A percentile compares a stretch with the other conserved stretches of the same genome.
These are phyloP conservation scores for Eucommia ulmoides DNA, from an alignment of 257 asterid species.

Conservation along the genomic window DNA sequence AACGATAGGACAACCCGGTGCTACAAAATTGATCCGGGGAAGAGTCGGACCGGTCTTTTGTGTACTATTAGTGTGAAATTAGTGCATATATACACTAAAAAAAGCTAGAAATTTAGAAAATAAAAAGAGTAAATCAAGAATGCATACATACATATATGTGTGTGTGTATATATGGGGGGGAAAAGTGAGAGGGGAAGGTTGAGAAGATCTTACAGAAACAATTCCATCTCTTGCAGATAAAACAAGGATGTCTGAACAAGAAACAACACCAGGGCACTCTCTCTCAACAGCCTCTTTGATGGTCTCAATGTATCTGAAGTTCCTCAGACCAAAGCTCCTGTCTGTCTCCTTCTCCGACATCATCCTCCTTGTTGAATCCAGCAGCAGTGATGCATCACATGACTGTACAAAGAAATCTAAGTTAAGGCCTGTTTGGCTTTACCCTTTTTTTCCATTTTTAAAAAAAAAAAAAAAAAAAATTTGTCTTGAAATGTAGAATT, in stretches of 20 bases:
- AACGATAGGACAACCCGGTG: too few relatives aligned
- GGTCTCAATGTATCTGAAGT: conserved; percentile 75
- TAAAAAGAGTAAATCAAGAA: background rate
- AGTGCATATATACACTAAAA: background rate
- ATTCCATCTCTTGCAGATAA: conserved; percentile 91
- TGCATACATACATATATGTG: background rate
- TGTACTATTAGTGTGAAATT: too few relatives aligned
- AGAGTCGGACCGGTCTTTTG: too few relatives aligned
- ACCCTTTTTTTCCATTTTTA: too few relatives aligned
- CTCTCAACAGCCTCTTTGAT: conserved; percentile 89
- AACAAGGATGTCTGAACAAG: conserved; percentile 88
- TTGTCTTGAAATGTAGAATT: too few relatives aligned
- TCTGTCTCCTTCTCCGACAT: conserved; percentile 86
- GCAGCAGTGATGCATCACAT: conserved; percentile 89
- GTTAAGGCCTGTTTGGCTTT: too few relatives aligned
- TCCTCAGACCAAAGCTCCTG: conserved; percentile 96
- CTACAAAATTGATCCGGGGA: too few relatives aligned
- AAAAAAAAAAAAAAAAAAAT: too few relatives aligned
- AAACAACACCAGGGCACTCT: conserved; percentile 93
- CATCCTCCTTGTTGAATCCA: conserved; percentile 84
- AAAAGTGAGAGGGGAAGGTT: background rate
- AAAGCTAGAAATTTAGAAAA: background rate
- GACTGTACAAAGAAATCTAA: conserved; percentile 33
- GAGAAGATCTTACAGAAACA: conserved; percentile 31
- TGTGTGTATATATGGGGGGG: background rate